Base-by-base conservation (phyloP, 495 filamentous ascomycete species). In the Tuber melanosporum region DNA sequence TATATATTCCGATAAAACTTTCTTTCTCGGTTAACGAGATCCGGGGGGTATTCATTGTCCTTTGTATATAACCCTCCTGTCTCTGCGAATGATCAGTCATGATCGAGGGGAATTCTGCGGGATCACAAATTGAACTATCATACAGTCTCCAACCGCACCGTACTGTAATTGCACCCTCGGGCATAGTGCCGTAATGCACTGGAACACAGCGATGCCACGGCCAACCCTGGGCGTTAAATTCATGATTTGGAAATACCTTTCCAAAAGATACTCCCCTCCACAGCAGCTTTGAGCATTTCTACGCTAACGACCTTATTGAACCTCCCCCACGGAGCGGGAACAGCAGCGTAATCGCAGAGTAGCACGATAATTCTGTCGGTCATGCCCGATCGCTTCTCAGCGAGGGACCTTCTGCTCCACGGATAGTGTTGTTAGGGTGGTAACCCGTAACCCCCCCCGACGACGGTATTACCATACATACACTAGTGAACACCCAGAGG, bases 231-330 rank as follows among this genome's bases (percentile, higher is more conserved):
- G 80, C 71, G 92, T 79, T 73, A 83, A 82, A 77, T 91, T 85
- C 15, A 93, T 85, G 77, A 87, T 85, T n/a, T 82, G 83, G 77
- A 91, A 91, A 74, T 90, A 93, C 5, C 85, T 89, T 22, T 87
- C 85, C 41, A 5, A 5, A 5, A 93, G 80, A 77, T 87, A 92
- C 79, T 91, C 88, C 70, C 85, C 81, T 14, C 92, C 39, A 41
- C 91, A 10, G 93, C 91, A 9, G 91, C 91, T 83, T 93, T 91
- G 44, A 93, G 83, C 91, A 93, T 93, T 83, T 93, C 92, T 76
- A 92, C 91, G 12, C 88, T 91, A 20, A 92, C 86, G 20, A 93
- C 84, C 80, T 91, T 92, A 81, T 93, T 91, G 76, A 89, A 94
- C 42, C 83, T 83, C n/a, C 82, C 84, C 72, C 12, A 2, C 1